Percentiles rank a stretch among this genome's conserved stretches.
These are phyloP conservation scores for Xylaria venustula DNA, from an alignment of 495 filamentous ascomycete species.

Conservation along the genomic window DNA sequence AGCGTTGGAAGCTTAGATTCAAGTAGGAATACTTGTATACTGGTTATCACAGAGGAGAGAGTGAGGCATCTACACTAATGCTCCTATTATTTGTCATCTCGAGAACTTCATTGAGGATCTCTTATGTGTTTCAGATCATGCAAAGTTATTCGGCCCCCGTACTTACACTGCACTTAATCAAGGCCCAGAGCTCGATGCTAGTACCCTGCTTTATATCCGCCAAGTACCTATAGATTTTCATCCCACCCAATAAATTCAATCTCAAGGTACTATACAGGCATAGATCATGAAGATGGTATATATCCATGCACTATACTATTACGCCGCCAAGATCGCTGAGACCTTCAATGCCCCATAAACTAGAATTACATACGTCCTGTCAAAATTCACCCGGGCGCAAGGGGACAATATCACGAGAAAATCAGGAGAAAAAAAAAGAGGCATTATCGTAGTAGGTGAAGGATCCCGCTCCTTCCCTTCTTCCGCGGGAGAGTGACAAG, in stretches of 20 bases:
- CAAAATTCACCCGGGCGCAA: not conserved
- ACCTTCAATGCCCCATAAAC: not conserved
- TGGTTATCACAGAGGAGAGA: not conserved
- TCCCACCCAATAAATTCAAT: conserved; percentile 3
- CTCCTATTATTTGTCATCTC: conserved; percentile 4
- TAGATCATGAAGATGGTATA: not conserved
- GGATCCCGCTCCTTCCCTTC: conserved; percentile 2
- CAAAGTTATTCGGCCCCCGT: no score
- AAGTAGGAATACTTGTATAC: not conserved
- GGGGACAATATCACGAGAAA: conserved; percentile 1
- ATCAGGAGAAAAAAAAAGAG: not conserved
- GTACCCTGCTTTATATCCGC: not conserved
- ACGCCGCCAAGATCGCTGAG: not conserved
- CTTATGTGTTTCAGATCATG: conserved; percentile 3
- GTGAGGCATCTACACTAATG: not conserved
- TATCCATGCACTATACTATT: not conserved
- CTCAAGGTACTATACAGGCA: not conserved
- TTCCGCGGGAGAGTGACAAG: not conserved
- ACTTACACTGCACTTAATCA: no score
- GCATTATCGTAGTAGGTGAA: not conserved
- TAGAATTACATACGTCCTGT: not conserved
- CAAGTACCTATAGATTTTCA: conserved; percentile 5
- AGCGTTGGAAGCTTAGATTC: not conserved
- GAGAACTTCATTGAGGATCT: not conserved
- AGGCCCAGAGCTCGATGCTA: not conserved